Base-by-base conservation (phyloP, 2,329 filamentous ascomycete genomes). In the Laburnicola sp. region DNA sequence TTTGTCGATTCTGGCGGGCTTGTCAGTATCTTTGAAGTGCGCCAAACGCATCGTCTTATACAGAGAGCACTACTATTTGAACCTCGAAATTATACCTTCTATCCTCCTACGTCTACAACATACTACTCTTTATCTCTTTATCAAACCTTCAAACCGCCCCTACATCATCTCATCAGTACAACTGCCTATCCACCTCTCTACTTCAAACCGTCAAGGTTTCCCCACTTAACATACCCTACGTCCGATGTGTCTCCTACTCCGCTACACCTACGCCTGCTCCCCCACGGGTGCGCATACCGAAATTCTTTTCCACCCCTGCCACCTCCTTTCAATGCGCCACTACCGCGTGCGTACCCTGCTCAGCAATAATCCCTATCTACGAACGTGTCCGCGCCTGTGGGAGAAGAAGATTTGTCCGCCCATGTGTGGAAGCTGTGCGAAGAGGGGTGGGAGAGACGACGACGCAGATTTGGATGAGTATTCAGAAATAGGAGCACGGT, bases 341-440 rank as follows among this genome's bases (percentile, higher is more conserved):
- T 50, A 50, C 28, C 48, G 27, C 11, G 31, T 37, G 5, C 22
- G 3, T 8, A 41, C 10, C 26, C 34, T 48, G n/a, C 4, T 31
- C 1, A 46, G 48, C 27, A 57, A 59, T 10, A 53, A 49, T 10
- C 35, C 54, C 3, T 52, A 37, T 7, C 34, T 51, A 7, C 25
- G 35, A 4, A 22, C 41, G 1, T 64, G 62, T 44, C 55, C 58
- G 23, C 39, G 54, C 28, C 28, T 57, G 8, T 61, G 57, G 54
- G 56, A 63, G 41, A 64, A 56, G 46, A 52, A 48, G 37, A 49
- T 62, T 6, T 54, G 32, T 43, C 57, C 62, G 23, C 58, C 60
- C 1, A 27, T 50, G 36, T 64, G 62, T 45, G 50, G 55, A 25
- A 25, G 48, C n/a, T 64, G 62, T 48, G 45, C 45, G 35, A 30